Evolutionary conservation across 441 rosid species (phyloP).

Genomic region (Jatropha multifida): DNA sequence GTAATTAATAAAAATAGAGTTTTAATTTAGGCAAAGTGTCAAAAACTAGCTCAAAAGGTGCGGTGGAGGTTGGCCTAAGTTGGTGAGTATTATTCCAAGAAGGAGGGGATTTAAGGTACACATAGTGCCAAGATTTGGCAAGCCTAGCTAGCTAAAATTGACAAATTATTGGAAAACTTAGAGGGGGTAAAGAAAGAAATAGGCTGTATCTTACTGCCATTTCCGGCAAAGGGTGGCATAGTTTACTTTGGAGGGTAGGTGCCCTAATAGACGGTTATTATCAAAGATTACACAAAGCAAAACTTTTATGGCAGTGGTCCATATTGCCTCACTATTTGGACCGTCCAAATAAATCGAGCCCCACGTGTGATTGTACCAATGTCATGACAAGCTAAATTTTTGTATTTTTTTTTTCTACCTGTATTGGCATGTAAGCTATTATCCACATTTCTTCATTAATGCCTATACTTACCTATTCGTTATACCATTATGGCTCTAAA

Average conservation of each 20-base stretch:
- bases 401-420: too few species aligned
- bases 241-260: background rate
- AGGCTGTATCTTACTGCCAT: too few species aligned
- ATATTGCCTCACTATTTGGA: conserved; percentile 12
- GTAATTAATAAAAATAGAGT: too few species aligned
- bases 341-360: conserved; percentile 16
- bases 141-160: background rate
- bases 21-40: too few species aligned
- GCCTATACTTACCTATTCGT: conserved; percentile 27
- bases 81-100: too few species aligned
- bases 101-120: too few species aligned
- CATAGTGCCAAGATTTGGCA: too few species aligned
- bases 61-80: too few species aligned
- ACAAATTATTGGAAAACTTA: background rate
- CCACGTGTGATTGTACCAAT: conserved; percentile 17
- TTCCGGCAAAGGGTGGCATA: too few species aligned
- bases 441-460: conserved; percentile 19
- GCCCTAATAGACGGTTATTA: background rate
- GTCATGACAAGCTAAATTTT: too few species aligned
- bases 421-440: background rate
- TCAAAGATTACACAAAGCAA: background rate
- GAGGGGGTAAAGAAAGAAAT: background rate
- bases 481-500: conserved; percentile 39
- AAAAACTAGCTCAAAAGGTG: too few species aligned
- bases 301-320: conserved; percentile 17